Evolutionary conservation across 2,329 filamentous ascomycete genomes (phyloP), one percentile per base, ranked within the genome.

Genomic region (Penicillium sp.): DNA sequence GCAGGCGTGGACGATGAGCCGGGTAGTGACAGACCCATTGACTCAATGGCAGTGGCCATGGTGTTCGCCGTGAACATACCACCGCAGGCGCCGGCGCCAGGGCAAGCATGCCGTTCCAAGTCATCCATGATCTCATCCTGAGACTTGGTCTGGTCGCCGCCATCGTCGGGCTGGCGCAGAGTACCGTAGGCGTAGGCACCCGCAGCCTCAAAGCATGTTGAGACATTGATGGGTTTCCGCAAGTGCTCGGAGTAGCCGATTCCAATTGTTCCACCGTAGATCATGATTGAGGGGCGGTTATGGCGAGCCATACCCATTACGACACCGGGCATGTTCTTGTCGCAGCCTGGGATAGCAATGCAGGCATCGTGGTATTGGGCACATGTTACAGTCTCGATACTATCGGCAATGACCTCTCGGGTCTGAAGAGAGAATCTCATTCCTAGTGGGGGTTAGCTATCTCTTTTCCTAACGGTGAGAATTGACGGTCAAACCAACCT

Each of bases 311-410:
- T 92, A 0, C 90, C 92, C 88, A 96, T 96, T 62, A 94, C 82
- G 17, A 90, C 89, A 62, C 93, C 93, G 0, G 93, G 93, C 93
- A 97, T 97, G 75, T 97, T 97, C 84, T 97, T 97, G 79, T 97
- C 93, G 74, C 93, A 97, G 12, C 93, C 93, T 0, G 93, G 92
- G 66, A 97, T 93, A 31, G 90, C 87, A 73, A 97, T 93, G 74
- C 93, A 95, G 58, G 92, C 93, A 73, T 97, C 93, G 75, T 97
- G 91, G 67, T 89, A 89, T 73, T 97, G 93, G 6, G 90, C 93
- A 73, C 89, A 93, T 1, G 92, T 97, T 40, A 96, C 90, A 2
- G 90, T 93, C 78, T 97, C 93, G 69, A 97, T 92, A 66, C 88
- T 93, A 77, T 97, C 93, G 62, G 93, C 93, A 65, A 97, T 97